Evolutionary conservation across 1,284 basidiomycete species (phyloP).

Genomic region (Microbotryum lychnidis-dioicae): DNA sequence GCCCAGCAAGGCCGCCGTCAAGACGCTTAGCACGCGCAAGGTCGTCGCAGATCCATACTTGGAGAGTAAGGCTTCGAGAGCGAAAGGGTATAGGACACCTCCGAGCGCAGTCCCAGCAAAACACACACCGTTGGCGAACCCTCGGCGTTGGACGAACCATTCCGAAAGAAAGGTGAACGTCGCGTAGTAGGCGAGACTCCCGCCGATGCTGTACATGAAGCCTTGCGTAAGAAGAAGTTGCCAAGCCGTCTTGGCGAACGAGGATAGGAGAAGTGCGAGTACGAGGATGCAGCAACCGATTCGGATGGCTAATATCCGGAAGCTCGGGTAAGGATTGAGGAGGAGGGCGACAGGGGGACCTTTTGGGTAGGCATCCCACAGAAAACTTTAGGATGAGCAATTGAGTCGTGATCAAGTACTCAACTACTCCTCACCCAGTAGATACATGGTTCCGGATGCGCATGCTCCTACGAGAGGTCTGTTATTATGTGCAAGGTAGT

Average conservation of each 20-base stretch:
- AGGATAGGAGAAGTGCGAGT: constrained; percentile 3
- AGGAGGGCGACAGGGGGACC: constrained; percentile 17
- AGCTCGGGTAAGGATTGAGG: constrained; percentile 19
- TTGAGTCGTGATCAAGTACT: no score
- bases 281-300: constrained; percentile 6
- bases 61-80: constrained; percentile 27
- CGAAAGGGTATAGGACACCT: constrained; percentile 42
- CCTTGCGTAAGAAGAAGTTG: constrained; percentile 43
- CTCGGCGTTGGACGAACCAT: constrained; percentile 45
- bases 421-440: neutral
- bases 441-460: constrained; percentile 12
- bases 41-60: constrained; percentile 7
- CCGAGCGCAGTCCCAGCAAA: constrained; percentile 44
- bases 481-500: no score
- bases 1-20: constrained; percentile 34
- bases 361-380: no score
- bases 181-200: constrained; percentile 30
- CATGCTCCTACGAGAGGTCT: constrained; percentile 10
- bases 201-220: constrained; percentile 43
- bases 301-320: constrained; percentile 7
- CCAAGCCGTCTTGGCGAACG: constrained; percentile 25
- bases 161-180: constrained; percentile 43
- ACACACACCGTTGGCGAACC: constrained; percentile 45
- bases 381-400: neutral
- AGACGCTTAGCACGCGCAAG: constrained; percentile 37